Conservation (phyloP, 148 eudicot species). For the Hydrangea macrophylla region DNA sequence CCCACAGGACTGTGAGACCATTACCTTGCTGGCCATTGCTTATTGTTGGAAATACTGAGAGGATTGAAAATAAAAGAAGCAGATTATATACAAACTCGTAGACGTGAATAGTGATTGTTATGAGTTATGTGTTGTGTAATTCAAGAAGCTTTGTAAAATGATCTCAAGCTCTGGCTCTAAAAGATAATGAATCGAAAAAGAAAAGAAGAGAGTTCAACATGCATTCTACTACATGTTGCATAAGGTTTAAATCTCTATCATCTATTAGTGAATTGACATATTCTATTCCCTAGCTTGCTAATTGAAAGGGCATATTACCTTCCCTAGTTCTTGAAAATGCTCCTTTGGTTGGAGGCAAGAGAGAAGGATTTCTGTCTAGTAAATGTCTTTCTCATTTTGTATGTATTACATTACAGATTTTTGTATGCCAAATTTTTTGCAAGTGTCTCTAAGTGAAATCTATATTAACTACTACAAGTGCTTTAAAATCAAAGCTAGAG, state of each 20-base stretch:
- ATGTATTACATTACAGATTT: not conserved
- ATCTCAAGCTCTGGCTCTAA: slow-evolving; percentile 11
- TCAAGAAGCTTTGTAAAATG: slow-evolving; percentile 8
- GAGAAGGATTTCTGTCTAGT: not conserved
- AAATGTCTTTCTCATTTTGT: not conserved
- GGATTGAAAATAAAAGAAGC: not conserved
- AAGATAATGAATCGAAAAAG: slow-evolving; percentile 7
- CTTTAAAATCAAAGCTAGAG: not conserved
- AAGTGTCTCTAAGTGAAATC: not conserved
- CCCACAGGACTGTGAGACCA: slow-evolving; percentile 5
- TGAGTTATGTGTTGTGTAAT: not conserved
- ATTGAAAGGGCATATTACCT: slow-evolving; percentile 4
- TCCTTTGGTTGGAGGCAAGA: not conserved
- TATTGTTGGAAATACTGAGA: not conserved
- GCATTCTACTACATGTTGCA: slow-evolving; percentile 13
- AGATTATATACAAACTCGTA: not conserved
- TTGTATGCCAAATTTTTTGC: too few species aligned
- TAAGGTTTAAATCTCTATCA: slow-evolving; percentile 4
- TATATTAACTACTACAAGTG: not conserved
- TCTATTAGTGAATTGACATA: slow-evolving; percentile 11
- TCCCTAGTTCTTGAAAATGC: not conserved
- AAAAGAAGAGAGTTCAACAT: not conserved
- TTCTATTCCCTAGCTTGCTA: slow-evolving; percentile 19
- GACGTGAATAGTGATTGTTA: not conserved
- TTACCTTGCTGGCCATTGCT: not conserved